Evolutionary conservation across 2,329 filamentous ascomycete genomes (phyloP), one percentile per base, ranked within the genome.

Genomic region (Fusarium penzigii): DNA sequence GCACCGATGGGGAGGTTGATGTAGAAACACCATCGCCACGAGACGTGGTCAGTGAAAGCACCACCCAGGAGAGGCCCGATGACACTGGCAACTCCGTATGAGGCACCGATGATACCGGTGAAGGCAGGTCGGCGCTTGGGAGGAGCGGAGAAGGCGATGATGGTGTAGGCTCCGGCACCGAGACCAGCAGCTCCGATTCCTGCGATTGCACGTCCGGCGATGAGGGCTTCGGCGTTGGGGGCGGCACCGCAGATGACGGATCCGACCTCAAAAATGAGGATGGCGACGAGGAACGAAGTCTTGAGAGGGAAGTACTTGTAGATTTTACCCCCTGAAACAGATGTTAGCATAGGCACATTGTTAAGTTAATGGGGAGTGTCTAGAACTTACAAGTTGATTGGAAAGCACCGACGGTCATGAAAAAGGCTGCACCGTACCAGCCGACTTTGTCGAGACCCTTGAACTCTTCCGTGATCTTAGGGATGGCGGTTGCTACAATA

Each of bases 371-470:
- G 17, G 47, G 20, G n/a, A 13, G 45, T 41, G 64, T 17, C 11
- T 29, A 14, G 6, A 61, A 61, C 69, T 53, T 66, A 72, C 72
- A 78, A 14, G 71, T 70, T 41, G 75, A 73, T 61, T 78, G 75
- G 59, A 76, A 72, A 51, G 69, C 70, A 10, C 72, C 77, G 29
- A 77, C 63, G 2, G 76, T 78, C 58, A 81, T 70, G 65, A 81
- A 80, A 58, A 78, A 83, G 40, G 78, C 78, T 14, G 79, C 75
- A 2, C 80, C 81, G 58, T 86, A 86, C 83, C 83, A 86, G 17
- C 78, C 77, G 12, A 82, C 75, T 55, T 83, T 77, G 36, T 75
- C 72, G 16, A 83, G 72, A 44, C 76, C 72, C 51, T 78, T 70
- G 68, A 81, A 79, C 39, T 79, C 74, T 56, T 75, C 75, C 1